A percentile compares a stretch with the other conserved stretches of the same genome.
phyloP scores from a whole-genome alignment of 2,329 filamentous ascomycete species.

The Pseudogymnoascus sp. region DNA sequence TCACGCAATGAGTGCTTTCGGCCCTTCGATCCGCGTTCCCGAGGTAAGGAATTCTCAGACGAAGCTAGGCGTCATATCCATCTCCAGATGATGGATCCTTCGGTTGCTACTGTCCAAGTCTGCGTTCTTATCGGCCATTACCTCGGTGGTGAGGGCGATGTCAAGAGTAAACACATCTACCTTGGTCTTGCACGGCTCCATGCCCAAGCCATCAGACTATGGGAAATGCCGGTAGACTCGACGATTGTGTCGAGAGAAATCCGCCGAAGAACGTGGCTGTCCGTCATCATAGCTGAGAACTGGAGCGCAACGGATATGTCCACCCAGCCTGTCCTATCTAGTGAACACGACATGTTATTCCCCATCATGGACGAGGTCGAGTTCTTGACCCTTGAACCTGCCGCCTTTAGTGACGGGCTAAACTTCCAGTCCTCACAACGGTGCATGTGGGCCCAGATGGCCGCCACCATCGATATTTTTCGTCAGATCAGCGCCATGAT shows the following conservation, averaged over 20 bases:
- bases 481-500: slow-evolving; percentile 13
- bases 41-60: slow-evolving; percentile 7
- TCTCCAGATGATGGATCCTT: slow-evolving; percentile 12
- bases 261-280: slow-evolving; percentile 14
- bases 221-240: slow-evolving; percentile 11
- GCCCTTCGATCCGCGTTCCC: not conserved
- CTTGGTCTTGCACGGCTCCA: slow-evolving; percentile 15
- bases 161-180: slow-evolving; percentile 16
- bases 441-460: slow-evolving; percentile 17
- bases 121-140: slow-evolving; percentile 14
- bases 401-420: not conserved
- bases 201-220: slow-evolving; percentile 13
- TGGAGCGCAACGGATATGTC: slow-evolving; percentile 17
- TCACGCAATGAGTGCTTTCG: slow-evolving; percentile 11
- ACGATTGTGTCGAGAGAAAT: slow-evolving; percentile 11
- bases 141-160: slow-evolving; percentile 14
- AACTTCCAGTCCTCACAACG: not conserved
- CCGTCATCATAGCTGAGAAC: slow-evolving; percentile 14
- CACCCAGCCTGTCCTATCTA: slow-evolving; percentile 7
- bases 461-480: slow-evolving; percentile 14
- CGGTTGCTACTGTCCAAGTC: slow-evolving; percentile 11
- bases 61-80: slow-evolving; percentile 13
- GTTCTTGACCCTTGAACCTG: slow-evolving; percentile 11
- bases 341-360: slow-evolving; percentile 8
- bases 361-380: slow-evolving; percentile 13